Base-by-base conservation (phyloP, 202 grass and related monocot species). In the Carex sylvatica region DNA sequence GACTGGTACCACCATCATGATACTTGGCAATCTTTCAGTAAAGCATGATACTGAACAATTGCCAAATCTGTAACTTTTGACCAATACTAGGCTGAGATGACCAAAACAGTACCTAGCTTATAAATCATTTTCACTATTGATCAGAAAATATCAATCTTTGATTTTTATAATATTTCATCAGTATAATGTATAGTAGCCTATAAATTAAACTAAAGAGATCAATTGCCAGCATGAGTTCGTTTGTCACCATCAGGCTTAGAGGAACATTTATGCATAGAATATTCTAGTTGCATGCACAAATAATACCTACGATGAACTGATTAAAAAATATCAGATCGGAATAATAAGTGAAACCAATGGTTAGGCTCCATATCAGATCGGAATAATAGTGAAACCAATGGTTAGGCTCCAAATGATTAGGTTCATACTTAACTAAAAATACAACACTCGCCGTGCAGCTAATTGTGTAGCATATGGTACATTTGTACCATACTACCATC, bases 321-420 rank as follows among this genome's bases (percentile, higher is more conserved):
- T 80, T 80, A 63, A 80, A 44, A 40, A 13, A 7, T 15, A 80
- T 80, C 38, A 47, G 56, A 15, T 18, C 81, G 61, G 79, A 82
- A 71, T 49, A 61, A 70, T 40, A 83, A 83, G 20, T 83, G 42
- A 79, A 86, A 83, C 87, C 83, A 88, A 80, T 71, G 51, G 82
- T 80, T 89, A 90, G 55, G 58, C 77, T 86, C 89, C 89, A 7
- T 15, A 80, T 80, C 38, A 47, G 56, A 15, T 18, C 81, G 62
- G 79, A 82, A 71, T 49, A 62, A 70, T 42, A 83, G 20, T 83
- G 42, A 79, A 86, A 83, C 87, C 83, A 88, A 80, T 71, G 51
- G 82, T 80, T 89, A 90, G 55, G 58, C 77, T 86, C 89, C 89
- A 94, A 90, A 90, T 8, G 5, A 77, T 92, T 90, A 94, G 92